phyloP scores from a whole-genome alignment of 768 basidiomycete genomes.

The Boletus edulis region DNA sequence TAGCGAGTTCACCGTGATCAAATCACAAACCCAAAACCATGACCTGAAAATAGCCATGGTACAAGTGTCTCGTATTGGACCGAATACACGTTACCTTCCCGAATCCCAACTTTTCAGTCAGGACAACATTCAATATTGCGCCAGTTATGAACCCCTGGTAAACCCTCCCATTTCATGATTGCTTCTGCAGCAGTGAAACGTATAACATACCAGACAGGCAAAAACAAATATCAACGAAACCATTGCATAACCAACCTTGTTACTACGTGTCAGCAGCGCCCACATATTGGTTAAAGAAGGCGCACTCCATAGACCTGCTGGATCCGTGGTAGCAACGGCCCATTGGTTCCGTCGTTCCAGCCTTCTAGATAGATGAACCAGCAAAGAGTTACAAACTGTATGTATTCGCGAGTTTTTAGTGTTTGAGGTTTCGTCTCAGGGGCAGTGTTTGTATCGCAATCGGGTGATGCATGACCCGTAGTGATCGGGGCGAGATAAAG shows the following conservation, averaged over 20 bases:
- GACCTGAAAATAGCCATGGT: slow-evolving; percentile 26
- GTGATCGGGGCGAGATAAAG: neutral
- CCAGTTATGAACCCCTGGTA: slow-evolving; percentile 43
- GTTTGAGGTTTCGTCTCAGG: slow-evolving; percentile 2
- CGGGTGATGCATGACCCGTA: neutral
- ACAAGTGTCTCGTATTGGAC: neutral
- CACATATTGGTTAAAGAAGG: neutral
- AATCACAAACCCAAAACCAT: slow-evolving; percentile 35
- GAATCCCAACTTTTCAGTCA: slow-evolving; percentile 35
- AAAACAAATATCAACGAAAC: slow-evolving; percentile 59
- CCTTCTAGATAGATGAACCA: slow-evolving; percentile 61
- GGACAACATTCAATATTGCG: slow-evolving; percentile 44
- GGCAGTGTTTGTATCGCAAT: neutral
- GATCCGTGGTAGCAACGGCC: slow-evolving; percentile 72
- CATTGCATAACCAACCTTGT: slow-evolving; percentile 46
- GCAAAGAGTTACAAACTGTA: slow-evolving; percentile 57
- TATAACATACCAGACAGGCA: slow-evolving; percentile 38
- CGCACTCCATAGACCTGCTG: slow-evolving; percentile 53
- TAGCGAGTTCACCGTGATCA: neutral
- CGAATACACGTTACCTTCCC: slow-evolving; percentile 31
- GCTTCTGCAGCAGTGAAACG: neutral
- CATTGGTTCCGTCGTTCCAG: slow-evolving; percentile 60
- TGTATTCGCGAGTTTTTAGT: slow-evolving; percentile 16
- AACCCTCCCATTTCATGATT: slow-evolving; percentile 16
- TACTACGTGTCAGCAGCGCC: neutral